Evolutionary conservation across 805 yeast genomes (phyloP).

Genomic region (Candida chauliodis): DNA sequence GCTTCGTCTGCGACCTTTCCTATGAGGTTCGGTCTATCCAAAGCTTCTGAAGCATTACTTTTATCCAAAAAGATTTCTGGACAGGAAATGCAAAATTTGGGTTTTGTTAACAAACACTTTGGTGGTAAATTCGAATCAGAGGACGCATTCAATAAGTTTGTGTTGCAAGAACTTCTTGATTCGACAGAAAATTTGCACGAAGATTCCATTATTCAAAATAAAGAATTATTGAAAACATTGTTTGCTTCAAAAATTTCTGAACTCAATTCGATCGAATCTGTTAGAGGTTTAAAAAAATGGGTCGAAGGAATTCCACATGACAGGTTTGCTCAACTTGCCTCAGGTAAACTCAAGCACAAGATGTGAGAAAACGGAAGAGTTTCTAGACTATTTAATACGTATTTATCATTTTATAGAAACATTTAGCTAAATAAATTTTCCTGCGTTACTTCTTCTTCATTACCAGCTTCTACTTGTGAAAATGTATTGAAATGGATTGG

Average conservation of each 20-base stretch:
- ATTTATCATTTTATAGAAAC: neutral
- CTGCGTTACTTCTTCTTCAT: slow-evolving; percentile 60
- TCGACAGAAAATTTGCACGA: slow-evolving; percentile 43
- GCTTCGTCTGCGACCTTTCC: slow-evolving; percentile 66
- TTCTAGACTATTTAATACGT: too few relatives aligned
- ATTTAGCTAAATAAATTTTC: slow-evolving; percentile 54
- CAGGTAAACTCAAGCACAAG: slow-evolving; percentile 59
- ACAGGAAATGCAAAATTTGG: slow-evolving; percentile 49
- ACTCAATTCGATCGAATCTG: slow-evolving; percentile 61
- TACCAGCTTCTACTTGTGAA: slow-evolving; percentile 55
- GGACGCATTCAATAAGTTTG: slow-evolving; percentile 42
- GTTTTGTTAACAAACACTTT: slow-evolving; percentile 60
- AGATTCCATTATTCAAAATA: slow-evolving; percentile 37
- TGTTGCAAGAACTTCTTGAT: slow-evolving; percentile 31
- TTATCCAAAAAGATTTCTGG: slow-evolving; percentile 63
- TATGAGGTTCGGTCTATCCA: slow-evolving; percentile 65
- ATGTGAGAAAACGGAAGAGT: too few relatives aligned
- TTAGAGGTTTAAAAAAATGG: slow-evolving; percentile 68
- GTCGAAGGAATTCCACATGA: slow-evolving; percentile 66
- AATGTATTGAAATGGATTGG: slow-evolving; percentile 83
- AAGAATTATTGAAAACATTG: slow-evolving; percentile 38
- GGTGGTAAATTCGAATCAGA: slow-evolving; percentile 27
- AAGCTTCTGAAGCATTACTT: slow-evolving; percentile 68
- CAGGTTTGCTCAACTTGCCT: slow-evolving; percentile 56
- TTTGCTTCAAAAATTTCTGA: slow-evolving; percentile 35